A percentile compares a stretch with the other conserved stretches of the same genome.
Evolutionary conservation across 148 eudicot species (phyloP).

Genomic region (Fallopia convolvulus): DNA sequence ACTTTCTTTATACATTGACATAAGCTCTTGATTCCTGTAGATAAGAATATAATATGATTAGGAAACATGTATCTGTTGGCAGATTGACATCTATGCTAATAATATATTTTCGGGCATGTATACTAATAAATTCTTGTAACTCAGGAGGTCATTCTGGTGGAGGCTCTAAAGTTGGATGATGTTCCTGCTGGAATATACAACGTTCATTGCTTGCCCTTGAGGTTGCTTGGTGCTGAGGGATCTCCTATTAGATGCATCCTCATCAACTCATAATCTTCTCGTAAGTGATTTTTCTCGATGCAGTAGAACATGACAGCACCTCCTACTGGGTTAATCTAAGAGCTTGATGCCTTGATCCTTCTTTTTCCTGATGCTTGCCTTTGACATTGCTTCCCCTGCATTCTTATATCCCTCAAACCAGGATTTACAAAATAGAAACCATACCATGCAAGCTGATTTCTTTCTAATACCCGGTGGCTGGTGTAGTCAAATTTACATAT

Average conservation of each 20-base stretch:
- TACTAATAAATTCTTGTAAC: background rate
- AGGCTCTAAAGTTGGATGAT: conserved; percentile 64
- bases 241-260: conserved; percentile 86
- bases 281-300: background rate
- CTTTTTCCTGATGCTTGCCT: background rate
- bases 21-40: background rate
- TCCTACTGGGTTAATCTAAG: no score
- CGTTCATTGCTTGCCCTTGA: conserved; percentile 77
- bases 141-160: conserved; percentile 81
- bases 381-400: background rate
- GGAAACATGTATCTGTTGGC: background rate
- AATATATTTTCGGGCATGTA: background rate
- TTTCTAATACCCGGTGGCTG: background rate
- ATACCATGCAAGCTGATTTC: no score
- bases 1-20: background rate
- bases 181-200: conserved; percentile 46
- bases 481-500: background rate
- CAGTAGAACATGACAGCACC: background rate
- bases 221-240: conserved; percentile 78
- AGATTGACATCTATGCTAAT: background rate
- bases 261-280: conserved; percentile 34
- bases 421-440: no score
- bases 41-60: background rate
- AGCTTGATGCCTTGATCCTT: no score
- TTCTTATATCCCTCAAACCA: no score